Base-by-base conservation (phyloP, 2,329 filamentous ascomycete species). In the Cryphonectria parasitica region DNA sequence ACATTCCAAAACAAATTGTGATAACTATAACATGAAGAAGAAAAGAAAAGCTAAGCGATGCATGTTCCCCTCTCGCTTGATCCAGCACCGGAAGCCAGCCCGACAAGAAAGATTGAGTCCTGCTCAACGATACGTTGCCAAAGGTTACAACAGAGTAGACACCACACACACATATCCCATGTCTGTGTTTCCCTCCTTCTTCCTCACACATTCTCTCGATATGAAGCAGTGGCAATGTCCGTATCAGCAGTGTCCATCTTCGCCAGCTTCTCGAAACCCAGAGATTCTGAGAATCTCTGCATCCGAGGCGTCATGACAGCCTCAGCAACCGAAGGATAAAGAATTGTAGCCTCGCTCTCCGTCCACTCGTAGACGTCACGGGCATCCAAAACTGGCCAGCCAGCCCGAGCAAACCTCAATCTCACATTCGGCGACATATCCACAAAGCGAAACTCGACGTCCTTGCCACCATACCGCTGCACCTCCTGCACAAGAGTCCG, bases 401-500 rank as follows among this genome's bases (percentile, higher is more conserved):
- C 76, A 0, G 80, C 80, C 13, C 83, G 76, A 11, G 75, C 75
- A 19, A 83, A 83, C 0, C 82, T 76, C 68, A 82, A 75, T 0
- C 77, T 75, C 13, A 83, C 82, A 19, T 83, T 80, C 0, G 80
- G 78, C 0, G 80, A 80, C 78, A 88, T 79, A 8, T 83, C 83
- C 1, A 84, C 82, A 60, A 89, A 85, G 0, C 86, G 76, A 2
- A 88, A 74, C 67, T 85, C 81, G 0, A 85, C 79, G 0, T 77
- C 75, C 2, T 81, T 77, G 0, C 87, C 86, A 0, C 82, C 83
- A 68, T 86, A 89, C 34, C 82, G 82, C 25, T 81, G 79, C 3
- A 88, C 73, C 73, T 87, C 85, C 19, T 78, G 78, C 25, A 84
- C 79, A 28, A 89, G 76, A 49, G 85, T 85, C 54, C 80, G 80